Base-by-base conservation (phyloP, 495 filamentous ascomycete genomes). In the Penicillium ochrochloron region DNA sequence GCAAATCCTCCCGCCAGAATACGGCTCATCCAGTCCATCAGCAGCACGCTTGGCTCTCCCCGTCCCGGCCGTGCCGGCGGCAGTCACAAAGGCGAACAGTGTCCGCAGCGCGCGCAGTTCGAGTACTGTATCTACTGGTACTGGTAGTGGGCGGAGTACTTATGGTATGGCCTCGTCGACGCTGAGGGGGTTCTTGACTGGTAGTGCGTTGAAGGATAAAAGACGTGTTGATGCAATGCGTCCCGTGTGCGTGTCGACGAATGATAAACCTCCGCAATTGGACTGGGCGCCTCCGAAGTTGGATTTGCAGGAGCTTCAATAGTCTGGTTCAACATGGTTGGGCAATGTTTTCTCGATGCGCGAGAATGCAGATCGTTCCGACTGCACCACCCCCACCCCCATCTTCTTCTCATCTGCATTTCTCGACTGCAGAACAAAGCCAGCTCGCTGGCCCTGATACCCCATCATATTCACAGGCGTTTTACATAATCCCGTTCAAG, bases 261-360 rank as follows among this genome's bases (percentile, higher is more conserved):
- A 60, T 34, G 76, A 79, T 37, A 71, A 73, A 25, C 75, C 80
- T 10, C 80, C 80, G 21, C 75, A 67, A 44, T 65, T 82, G 62
- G 73, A 80, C 65, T 82, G 80, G 80, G 60, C 74, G 33, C 80
- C 80, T 14, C 80, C 80, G 15, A 74, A 78, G 52, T 64, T 81
- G 51, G 76, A 81, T 57, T 61, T 81, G 57, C 70, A 68, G 41
- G 70, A 78, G 50, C 65, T 80, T 35, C 71, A 69, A n/a, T 78
- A 76, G 56, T 35, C 41, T 42, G 14, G 10, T n/a, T 12, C 50
- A 50, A 21, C 4, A 0, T 56, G 29, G 19, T 31, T 15, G 14
- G 12, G 23, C 14, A n/a, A 19, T 35, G n/a, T 14, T 21, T 29
- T 25, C 12, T 23, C 23, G 35, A 2, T 11, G 48, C 12, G 41